Percentiles rank a stretch among this genome's conserved stretches.
These are phyloP conservation scores for Naganishia onofrii DNA, from an alignment of 768 basidiomycete species.

Conservation along the genomic window DNA sequence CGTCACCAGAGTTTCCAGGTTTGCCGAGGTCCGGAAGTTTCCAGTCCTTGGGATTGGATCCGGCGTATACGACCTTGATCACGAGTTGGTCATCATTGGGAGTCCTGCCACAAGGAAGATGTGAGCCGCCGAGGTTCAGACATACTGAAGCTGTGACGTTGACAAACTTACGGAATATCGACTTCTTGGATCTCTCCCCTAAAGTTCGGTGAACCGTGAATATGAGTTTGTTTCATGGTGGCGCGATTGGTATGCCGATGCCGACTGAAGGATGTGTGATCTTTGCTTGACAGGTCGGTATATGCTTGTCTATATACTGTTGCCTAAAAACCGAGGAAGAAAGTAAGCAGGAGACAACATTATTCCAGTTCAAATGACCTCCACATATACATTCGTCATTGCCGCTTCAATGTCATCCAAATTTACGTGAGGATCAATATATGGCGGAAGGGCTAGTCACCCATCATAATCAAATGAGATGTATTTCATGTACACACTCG, in stretches of 20 bases:
- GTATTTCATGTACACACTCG: no score
- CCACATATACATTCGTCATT: conserved; percentile 20
- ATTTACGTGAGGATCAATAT: not conserved
- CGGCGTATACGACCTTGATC: conserved; percentile 30
- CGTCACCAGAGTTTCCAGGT: conserved; percentile 30
- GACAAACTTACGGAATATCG: conserved; percentile 7
- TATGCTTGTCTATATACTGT: not conserved
- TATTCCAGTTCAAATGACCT: conserved; percentile 4
- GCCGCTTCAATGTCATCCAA: not conserved
- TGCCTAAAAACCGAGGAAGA: not conserved
- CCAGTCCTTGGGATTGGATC: conserved; percentile 34
- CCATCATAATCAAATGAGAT: no score
- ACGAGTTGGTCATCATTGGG: conserved; percentile 27
- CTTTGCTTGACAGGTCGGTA: not conserved
- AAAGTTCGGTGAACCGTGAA: conserved; percentile 8
- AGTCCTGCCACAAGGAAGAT: not conserved
- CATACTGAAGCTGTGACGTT: not conserved
- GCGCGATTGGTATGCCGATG: not conserved
- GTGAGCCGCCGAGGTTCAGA: no score
- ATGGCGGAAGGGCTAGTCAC: no score
- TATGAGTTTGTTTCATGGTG: conserved; percentile 19
- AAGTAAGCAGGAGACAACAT: not conserved
- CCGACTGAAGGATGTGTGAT: not conserved
- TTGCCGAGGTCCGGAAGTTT: conserved; percentile 16
- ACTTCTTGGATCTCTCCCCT: conserved; percentile 15